These are phyloP conservation scores for Teratosphaeria gauchensis DNA, from an alignment of 2,329 filamentous ascomycete genomes.

Conservation along the genomic window DNA sequence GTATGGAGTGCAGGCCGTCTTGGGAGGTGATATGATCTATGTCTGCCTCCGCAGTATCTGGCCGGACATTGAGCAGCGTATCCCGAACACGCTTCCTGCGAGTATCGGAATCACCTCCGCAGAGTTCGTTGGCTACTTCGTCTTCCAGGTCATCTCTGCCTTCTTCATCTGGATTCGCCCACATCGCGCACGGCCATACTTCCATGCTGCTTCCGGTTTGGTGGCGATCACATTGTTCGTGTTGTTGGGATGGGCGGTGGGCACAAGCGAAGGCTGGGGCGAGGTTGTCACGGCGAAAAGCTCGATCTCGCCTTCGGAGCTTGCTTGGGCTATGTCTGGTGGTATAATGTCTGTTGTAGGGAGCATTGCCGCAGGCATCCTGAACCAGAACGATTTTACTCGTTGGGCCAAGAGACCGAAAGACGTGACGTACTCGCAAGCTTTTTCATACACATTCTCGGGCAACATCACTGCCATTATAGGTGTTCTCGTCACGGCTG, in stretches of 20 bases:
- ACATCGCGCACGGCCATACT: neutral
- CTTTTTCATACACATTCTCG: conserved; percentile 2
- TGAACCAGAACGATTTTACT: conserved; percentile 7
- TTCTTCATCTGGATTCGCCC: neutral
- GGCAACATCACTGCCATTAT: conserved; percentile 5
- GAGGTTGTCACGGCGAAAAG: neutral
- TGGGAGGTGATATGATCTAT: conserved; percentile 36
- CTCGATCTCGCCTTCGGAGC: neutral
- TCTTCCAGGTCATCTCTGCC: neutral
- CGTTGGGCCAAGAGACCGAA: conserved; percentile 3
- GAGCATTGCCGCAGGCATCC: conserved; percentile 5
- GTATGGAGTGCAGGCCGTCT: conserved; percentile 55
- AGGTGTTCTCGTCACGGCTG: conserved; percentile 6
- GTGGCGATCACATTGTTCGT: neutral
- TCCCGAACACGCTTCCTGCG: neutral
- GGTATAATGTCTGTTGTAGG: conserved; percentile 7
- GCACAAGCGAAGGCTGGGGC: conserved; percentile 3
- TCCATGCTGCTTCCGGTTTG: neutral
- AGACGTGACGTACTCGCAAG: conserved; percentile 6
- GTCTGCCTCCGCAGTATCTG: neutral
- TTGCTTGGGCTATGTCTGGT: conserved; percentile 4
- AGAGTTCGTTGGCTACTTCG: neutral
- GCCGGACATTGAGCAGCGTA: neutral
- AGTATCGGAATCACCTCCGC: neutral
- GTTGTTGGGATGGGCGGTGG: conserved; percentile 4